phyloP scores from a whole-genome alignment of 345 rosid species.

The Brassica juncea region DNA sequence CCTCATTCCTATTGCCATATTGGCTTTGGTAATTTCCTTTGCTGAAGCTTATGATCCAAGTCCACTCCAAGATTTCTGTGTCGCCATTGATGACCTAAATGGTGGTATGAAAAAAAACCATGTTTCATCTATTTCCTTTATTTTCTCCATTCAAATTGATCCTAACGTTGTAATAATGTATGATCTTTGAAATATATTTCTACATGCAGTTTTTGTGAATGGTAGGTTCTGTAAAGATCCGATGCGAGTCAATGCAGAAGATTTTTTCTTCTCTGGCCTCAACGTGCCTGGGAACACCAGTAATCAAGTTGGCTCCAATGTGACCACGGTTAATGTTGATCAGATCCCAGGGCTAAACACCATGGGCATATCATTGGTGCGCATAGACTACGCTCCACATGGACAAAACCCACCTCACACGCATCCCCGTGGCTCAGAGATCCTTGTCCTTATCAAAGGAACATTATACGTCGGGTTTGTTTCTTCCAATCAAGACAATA shows the following conservation, averaged over 20 bases:
- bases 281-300: constrained; percentile 18
- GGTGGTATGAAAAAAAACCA: constrained; percentile 13
- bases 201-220: constrained; percentile 38
- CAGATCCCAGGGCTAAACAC: constrained; percentile 49
- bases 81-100: constrained; percentile 23
- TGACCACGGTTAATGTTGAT: constrained; percentile 32
- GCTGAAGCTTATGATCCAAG: constrained; percentile 34
- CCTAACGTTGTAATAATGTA: not conserved
- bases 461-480: constrained; percentile 47
- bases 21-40: constrained; percentile 15
- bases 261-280: constrained; percentile 35
- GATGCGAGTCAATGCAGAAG: not conserved
- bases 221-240: constrained; percentile 37
- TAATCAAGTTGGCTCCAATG: constrained; percentile 31
- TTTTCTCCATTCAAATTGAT: not conserved
- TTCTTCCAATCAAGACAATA: constrained; percentile 40
- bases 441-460: constrained; percentile 41
- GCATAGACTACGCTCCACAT: constrained; percentile 32
- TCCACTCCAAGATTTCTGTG: constrained; percentile 38
- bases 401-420: constrained; percentile 52
- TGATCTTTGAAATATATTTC: constrained; percentile 1
- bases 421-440: constrained; percentile 48
- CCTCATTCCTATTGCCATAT: not conserved
- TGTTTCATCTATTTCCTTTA: not conserved
- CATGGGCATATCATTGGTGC: constrained; percentile 41